Evolutionary conservation across 768 basidiomycete species (phyloP).

Genomic region (Trametes sanguinea): DNA sequence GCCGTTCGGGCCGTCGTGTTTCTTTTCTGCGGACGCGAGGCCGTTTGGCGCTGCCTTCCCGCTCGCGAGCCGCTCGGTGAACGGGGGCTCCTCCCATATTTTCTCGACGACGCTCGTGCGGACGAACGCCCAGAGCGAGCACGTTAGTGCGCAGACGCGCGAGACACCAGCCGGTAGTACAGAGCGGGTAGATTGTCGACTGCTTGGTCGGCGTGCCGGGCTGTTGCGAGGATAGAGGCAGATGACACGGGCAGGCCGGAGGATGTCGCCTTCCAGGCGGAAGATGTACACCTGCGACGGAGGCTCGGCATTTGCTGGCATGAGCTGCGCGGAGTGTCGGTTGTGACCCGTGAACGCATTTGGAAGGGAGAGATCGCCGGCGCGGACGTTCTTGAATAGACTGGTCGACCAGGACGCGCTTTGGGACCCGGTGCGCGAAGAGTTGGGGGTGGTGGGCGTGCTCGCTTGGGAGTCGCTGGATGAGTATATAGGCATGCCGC

Average conservation of each 20-base stretch:
- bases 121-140: conserved; percentile 88
- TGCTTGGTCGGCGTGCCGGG: conserved; percentile 33
- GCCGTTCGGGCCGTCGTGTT: conserved; percentile 19
- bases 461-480: conserved; percentile 27
- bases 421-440: conserved; percentile 33
- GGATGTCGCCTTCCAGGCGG: conserved; percentile 48
- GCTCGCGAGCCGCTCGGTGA: conserved; percentile 10
- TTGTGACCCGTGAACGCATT: conserved; percentile 1
- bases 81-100: conserved; percentile 76
- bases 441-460: conserved; percentile 34
- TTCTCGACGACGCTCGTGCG: conserved; percentile 80
- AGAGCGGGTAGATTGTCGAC: conserved; percentile 72
- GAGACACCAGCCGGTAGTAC: conserved; percentile 84
- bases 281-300: conserved; percentile 65
- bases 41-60: conserved; percentile 22
- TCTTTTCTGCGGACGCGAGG: conserved; percentile 7
- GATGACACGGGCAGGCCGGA: conserved; percentile 31
- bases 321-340: conserved; percentile 17
- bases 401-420: conserved; percentile 55
- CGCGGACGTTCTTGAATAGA: conserved; percentile 57
- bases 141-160: conserved; percentile 83
- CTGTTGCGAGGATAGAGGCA: conserved; percentile 28
- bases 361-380: conserved; percentile 34
- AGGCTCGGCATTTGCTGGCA: conserved; percentile 33
- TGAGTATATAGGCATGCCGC: conserved; percentile 62